These are phyloP conservation scores for Sonneratia caseolaris DNA, from an alignment of 345 rosid genomes.

Conservation along the genomic window DNA sequence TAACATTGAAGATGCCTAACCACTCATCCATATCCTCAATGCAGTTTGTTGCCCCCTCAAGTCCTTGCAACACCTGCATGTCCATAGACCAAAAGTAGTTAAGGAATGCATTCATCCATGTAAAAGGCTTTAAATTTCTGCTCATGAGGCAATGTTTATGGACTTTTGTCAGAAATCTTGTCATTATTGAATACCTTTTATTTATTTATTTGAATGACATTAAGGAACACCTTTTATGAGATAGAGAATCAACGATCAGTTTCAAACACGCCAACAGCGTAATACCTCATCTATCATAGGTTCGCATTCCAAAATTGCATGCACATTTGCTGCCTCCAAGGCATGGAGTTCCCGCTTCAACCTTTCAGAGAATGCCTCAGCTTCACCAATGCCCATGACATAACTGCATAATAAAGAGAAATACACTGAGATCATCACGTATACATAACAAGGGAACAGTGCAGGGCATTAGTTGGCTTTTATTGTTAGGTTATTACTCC, in stretches of 20 bases:
- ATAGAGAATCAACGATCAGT: neutral
- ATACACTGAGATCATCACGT: neutral
- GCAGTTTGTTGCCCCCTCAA: conserved; percentile 83
- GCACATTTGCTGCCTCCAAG: conserved; percentile 97
- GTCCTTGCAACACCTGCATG: conserved; percentile 84
- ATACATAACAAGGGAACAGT: neutral
- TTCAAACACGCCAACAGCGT: neutral
- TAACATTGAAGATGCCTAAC: conserved; percentile 91
- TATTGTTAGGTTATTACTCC: neutral
- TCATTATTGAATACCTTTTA: neutral
- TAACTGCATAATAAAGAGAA: conserved; percentile 19
- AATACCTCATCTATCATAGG: conserved; percentile 84
- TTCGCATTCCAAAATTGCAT: conserved; percentile 96
- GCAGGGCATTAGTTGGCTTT: neutral
- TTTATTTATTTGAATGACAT: neutral
- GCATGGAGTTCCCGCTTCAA: conserved; percentile 97
- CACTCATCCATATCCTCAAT: conserved; percentile 99
- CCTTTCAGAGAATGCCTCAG: conserved; percentile 98
- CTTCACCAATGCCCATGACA: conserved; percentile 99
- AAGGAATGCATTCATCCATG: neutral
- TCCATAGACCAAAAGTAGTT: neutral
- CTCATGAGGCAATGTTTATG: neutral
- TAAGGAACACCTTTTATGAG: neutral
- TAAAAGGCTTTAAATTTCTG: neutral
- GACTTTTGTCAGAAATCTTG: neutral